Evolutionary conservation across 2,329 filamentous ascomycete species (phyloP).

Genomic region (Fusarium papillatum): DNA sequence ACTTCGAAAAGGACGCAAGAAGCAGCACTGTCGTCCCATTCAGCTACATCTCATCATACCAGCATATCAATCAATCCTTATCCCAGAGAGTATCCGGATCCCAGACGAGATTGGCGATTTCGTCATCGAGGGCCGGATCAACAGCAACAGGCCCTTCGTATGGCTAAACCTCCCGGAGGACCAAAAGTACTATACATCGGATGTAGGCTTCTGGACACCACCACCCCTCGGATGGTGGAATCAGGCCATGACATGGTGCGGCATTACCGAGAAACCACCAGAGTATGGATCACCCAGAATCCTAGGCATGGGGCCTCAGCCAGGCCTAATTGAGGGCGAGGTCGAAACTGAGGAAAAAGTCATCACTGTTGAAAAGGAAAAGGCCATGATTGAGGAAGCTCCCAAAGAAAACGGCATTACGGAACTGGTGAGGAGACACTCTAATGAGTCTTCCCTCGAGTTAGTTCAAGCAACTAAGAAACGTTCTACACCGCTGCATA

Average conservation of each 20-base stretch:
- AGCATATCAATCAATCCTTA: constrained; percentile 54
- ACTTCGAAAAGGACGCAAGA: constrained; percentile 39
- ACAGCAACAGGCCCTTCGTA: constrained; percentile 53
- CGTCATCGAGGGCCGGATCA: constrained; percentile 54
- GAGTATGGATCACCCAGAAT: constrained; percentile 38
- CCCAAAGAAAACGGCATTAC: constrained; percentile 2
- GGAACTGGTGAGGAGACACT: constrained; percentile 17
- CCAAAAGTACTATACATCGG: constrained; percentile 47
- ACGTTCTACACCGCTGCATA: constrained; percentile 23
- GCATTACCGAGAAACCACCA: constrained; percentile 40
- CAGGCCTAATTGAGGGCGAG: constrained; percentile 23
- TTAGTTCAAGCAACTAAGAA: constrained; percentile 18
- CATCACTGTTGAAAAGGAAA: constrained; percentile 25
- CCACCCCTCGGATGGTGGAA: constrained; percentile 44
- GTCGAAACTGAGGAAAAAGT: constrained; percentile 8
- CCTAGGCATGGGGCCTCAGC: constrained; percentile 37
- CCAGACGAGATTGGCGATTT: constrained; percentile 54
- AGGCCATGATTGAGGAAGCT: constrained; percentile 13
- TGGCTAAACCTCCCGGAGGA: constrained; percentile 54
- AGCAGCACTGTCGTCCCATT: constrained; percentile 36
- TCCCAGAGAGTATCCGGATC: constrained; percentile 51
- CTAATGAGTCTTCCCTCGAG: constrained; percentile 15
- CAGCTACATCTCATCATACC: constrained; percentile 55
- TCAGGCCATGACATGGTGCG: constrained; percentile 44
- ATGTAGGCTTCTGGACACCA: constrained; percentile 50